phyloP scores from a whole-genome alignment of 1,284 basidiomycete genomes.

The Mycosarcoma maydis region DNA sequence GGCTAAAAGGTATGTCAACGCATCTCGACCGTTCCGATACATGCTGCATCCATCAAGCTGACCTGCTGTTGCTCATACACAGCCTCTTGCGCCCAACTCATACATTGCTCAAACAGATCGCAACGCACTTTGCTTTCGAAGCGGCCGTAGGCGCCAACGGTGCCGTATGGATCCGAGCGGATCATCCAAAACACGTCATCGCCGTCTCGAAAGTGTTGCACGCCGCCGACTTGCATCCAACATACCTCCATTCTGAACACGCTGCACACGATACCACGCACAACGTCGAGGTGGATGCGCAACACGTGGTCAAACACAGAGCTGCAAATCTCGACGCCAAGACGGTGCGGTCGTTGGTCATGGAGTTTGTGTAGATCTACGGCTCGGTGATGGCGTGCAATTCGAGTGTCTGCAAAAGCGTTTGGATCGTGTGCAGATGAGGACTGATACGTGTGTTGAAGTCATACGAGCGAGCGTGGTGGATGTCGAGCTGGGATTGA shows the following conservation, averaged over 20 bases:
- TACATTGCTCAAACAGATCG: constrained; percentile 44
- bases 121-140: constrained; percentile 62
- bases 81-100: constrained; percentile 48
- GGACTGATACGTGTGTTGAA: too few species aligned
- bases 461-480: too few species aligned
- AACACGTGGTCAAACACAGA: constrained; percentile 27
- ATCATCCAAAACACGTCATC: constrained; percentile 44
- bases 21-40: not conserved
- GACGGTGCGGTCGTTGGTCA: constrained; percentile 9
- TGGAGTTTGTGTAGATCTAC: constrained; percentile 18
- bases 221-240: constrained; percentile 25
- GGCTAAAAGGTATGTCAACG: constrained; percentile 36
- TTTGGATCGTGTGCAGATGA: too few species aligned
- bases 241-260: not conserved
- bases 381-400: too few species aligned
- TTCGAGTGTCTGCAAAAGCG: not conserved
- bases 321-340: constrained; percentile 23
- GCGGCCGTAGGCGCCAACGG: constrained; percentile 63
- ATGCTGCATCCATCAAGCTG: too few species aligned
- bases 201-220: constrained; percentile 54
- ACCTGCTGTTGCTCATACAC: not conserved
- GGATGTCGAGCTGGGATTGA: too few species aligned
- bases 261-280: too few species aligned
- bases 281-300: constrained; percentile 28
- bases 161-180: constrained; percentile 55